Base-by-base conservation (phyloP, 352 stramenopile species). In the Pythium dissotocum region DNA sequence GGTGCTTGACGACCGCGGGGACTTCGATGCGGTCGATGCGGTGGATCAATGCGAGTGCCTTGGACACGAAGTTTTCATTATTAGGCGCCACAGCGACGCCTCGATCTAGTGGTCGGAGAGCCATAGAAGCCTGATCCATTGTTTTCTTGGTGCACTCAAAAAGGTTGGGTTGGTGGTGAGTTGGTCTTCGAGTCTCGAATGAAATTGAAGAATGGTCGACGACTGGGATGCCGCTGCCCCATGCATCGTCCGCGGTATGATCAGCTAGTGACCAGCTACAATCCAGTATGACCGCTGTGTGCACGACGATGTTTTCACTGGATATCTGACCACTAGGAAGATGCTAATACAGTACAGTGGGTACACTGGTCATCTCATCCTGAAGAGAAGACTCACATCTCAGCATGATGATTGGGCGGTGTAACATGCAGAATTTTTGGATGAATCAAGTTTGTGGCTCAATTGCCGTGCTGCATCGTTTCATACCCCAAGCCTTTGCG, bases 21-120 rank as follows among this genome's bases (percentile, higher is more conserved):
- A 49, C 16, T 49, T 49, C 42, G 14, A 49, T 49, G 42, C 42
- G 42, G 42, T 49, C 42, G 42, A 49, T 49, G 42, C 42, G 42
- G 42, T 49, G 42, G 42, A 49, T 49, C 42, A 49, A 10, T 10
- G 42, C 42, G 14, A 49, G 42, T 2, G 42, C 42, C 42, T 49
- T 49, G 9, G 42, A 49, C 16, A 49, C 18, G 16, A 49, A 21
- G 42, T 49, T 49, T 5, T 49, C 42, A 16, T 49, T 49, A 16
- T 26, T 49, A 26, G 42, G 42, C 42, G 42, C 9, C 5, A 49
- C 42, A 26, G 42, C 12, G 14, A 16, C 42, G 8, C 42, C 14
- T 49, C 18, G 42, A 16, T 49, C 42, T 18, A 49, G 42, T 49
- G 42, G 42, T 49, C 42, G 42, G 6, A 49, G 42, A 26, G 42